phyloP scores from a whole-genome alignment of 495 filamentous ascomycete genomes.

The Hypoxylon rickii region DNA sequence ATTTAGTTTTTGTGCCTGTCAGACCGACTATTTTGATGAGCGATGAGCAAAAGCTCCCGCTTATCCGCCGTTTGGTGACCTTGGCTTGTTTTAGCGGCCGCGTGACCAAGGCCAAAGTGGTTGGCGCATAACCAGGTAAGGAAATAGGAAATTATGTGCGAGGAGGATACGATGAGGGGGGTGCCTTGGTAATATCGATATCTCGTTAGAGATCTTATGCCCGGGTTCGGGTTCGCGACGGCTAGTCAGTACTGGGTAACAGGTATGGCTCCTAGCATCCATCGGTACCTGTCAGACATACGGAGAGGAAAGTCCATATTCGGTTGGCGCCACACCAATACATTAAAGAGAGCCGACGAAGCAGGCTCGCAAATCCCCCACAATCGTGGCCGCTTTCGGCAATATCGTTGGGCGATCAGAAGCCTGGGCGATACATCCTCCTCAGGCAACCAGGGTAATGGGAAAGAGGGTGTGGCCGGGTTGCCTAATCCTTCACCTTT shows the following conservation, averaged over 20 bases:
- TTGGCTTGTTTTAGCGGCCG: conserved; percentile 32
- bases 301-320: not conserved
- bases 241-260: too few species aligned
- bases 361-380: conserved; percentile 32
- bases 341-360: conserved; percentile 21
- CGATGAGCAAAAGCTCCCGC: conserved; percentile 26
- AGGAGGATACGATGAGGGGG: conserved; percentile 4
- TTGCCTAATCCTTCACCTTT: conserved; percentile 28
- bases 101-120: conserved; percentile 26
- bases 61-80: conserved; percentile 21
- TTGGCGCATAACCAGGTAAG: conserved; percentile 22
- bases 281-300: conserved; percentile 29
- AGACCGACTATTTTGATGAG: conserved; percentile 17
- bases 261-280: not conserved
- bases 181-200: conserved; percentile 1
- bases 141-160: conserved; percentile 15
- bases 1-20: conserved; percentile 25
- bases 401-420: conserved; percentile 21
- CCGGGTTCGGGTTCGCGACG: not conserved
- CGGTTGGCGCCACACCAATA: conserved; percentile 11
- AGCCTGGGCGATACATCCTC: not conserved
- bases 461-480: conserved; percentile 28
- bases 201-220: conserved; percentile 14
- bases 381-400: conserved; percentile 14
- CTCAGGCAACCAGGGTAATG: conserved; percentile 18